Evolutionary conservation across 2,329 filamentous ascomycete genomes (phyloP).

Genomic region (Aureobasidium sp.): DNA sequence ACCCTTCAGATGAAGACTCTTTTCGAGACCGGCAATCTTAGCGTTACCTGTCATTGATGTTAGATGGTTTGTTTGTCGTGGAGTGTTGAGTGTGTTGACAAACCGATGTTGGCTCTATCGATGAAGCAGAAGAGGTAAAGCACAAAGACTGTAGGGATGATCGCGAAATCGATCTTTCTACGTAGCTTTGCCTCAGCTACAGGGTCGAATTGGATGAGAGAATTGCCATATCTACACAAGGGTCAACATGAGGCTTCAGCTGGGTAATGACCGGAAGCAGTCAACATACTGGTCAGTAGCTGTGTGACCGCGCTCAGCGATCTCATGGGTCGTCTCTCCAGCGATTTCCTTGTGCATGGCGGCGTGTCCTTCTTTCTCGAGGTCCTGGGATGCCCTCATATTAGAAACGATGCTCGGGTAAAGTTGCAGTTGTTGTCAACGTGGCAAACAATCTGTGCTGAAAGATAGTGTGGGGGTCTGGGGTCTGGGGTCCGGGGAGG

Average conservation of each 20-base stretch:
- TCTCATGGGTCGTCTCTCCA: slow-evolving; percentile 35
- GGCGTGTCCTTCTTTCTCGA: slow-evolving; percentile 10
- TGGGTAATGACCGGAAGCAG: neutral
- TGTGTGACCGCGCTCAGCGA: slow-evolving; percentile 49
- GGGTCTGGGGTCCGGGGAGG: neutral
- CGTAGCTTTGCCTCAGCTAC: slow-evolving; percentile 64
- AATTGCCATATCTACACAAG: slow-evolving; percentile 51
- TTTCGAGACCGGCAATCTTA: slow-evolving; percentile 69
- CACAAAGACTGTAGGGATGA: slow-evolving; percentile 71
- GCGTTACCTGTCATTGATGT: slow-evolving; percentile 64
- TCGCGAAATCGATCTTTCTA: slow-evolving; percentile 70
- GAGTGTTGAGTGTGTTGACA: neutral
- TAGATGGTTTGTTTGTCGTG: neutral
- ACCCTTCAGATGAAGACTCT: slow-evolving; percentile 48
- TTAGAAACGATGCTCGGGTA: neutral
- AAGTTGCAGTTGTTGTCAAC: neutral
- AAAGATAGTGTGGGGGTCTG: slow-evolving; percentile 7
- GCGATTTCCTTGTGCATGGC: slow-evolving; percentile 18
- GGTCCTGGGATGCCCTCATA: slow-evolving; percentile 4
- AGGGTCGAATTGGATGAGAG: slow-evolving; percentile 62
- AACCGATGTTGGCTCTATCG: slow-evolving; percentile 78
- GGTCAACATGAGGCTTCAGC: slow-evolving; percentile 15
- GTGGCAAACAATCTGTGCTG: neutral
- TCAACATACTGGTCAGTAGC: slow-evolving; percentile 53
- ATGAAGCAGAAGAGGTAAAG: slow-evolving; percentile 81